Evolutionary conservation across 306 rosid species (phyloP), one percentile per base, ranked within the genome.

Genomic region (Glycine soja): DNA sequence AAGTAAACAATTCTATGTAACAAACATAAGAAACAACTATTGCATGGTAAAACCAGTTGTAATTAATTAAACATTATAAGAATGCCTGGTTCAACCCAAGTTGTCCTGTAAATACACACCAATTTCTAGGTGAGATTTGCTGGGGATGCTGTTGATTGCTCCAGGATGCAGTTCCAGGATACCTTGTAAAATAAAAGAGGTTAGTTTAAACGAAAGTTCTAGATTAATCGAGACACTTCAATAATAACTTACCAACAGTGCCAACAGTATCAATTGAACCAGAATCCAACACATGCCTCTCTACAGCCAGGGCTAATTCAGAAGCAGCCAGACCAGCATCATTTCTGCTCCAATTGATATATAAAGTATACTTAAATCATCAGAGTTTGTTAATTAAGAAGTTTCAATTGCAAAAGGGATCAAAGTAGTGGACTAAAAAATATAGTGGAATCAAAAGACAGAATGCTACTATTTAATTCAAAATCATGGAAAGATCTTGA

Each of bases 291-390:
- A 95, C 99, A 7, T 95, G 98, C 78, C 74, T 87, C 88, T 95
- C 99, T 46, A 95, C 96, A 79, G 97, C 94, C 51, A 93, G 85
- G 12, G 92, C 96, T 82, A 95, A 86, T 84, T 95, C 99, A 66
- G 98, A 90, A 14, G 97, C 96, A 50, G 99, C 98, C n/a, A 95
- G 88, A 76, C 99, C 99, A 42, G 98, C 99, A 79, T 95, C 97
- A 53, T 91, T 95, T 89, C 99, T 95, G 88, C 58, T 61, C 83
- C 83, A 78, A 80, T 24, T 73, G 52, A 80, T 67, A 76, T 59
- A 85, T 68, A 82, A 70, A 58, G 78, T 30, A 72, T 18, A 77
- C 42, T 24, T 48, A 65, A 36, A 81, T 56, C 57, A 63, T 40
- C 61, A 53, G 54, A 78, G 70, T 56, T 74, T 62, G 32, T 45